Conservation (phyloP, 495 filamentous ascomycete genomes). For the Monascus purpureus region DNA sequence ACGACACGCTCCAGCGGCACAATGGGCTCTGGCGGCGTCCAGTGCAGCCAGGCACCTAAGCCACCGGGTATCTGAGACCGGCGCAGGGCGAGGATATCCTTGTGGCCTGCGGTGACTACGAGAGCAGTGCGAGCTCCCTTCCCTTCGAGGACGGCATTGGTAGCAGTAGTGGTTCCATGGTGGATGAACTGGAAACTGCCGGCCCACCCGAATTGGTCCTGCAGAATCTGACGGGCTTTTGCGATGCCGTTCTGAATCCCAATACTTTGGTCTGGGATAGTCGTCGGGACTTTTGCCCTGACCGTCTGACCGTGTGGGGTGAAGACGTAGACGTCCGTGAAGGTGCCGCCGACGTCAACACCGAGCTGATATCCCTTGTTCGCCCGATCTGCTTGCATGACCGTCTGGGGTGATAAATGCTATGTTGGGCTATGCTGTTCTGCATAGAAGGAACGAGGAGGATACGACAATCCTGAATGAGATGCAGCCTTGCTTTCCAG, state of each 20-base stretch:
- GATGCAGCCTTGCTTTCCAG: no score
- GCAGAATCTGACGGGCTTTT: conserved; percentile 19
- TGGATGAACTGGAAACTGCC: conserved; percentile 24
- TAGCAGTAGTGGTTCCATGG: conserved; percentile 27
- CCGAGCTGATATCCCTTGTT: conserved; percentile 19
- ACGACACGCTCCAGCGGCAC: conserved; percentile 35
- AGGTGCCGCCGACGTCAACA: conserved; percentile 33
- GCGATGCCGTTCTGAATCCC: conserved; percentile 30
- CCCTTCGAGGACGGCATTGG: conserved; percentile 28
- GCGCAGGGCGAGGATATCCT: conserved; percentile 26
- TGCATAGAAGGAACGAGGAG: neutral
- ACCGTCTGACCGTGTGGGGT: conserved; percentile 24
- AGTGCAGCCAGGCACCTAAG: conserved; percentile 33
- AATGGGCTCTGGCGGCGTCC: conserved; percentile 30
- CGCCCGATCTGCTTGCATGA: neutral
- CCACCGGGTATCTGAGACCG: conserved; percentile 36
- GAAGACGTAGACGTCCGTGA: conserved; percentile 35
- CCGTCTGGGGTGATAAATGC: no score
- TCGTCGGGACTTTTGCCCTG: conserved; percentile 35
- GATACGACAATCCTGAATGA: no score
- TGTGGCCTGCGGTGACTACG: conserved; percentile 26
- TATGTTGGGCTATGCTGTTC: neutral
- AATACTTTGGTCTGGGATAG: conserved; percentile 31
- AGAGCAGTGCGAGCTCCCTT: conserved; percentile 28
- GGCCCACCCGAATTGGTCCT: conserved; percentile 11